These are phyloP conservation scores for Seiridium unicorne DNA, from an alignment of 2,329 filamentous ascomycete genomes.

Conservation along the genomic window DNA sequence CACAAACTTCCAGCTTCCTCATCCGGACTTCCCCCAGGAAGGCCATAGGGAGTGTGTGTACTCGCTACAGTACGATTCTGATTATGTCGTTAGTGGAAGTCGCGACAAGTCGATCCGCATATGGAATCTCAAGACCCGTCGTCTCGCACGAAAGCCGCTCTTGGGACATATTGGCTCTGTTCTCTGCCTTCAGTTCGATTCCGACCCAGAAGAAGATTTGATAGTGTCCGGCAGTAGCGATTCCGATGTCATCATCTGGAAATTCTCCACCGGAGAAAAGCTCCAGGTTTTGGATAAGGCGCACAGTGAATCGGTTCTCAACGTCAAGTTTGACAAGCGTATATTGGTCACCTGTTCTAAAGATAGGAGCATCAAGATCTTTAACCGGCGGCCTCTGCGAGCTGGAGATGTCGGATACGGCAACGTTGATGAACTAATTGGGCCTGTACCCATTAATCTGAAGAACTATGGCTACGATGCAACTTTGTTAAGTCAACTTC, in stretches of 20 bases:
- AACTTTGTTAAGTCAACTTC: constrained; percentile 42
- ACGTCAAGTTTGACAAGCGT: constrained; percentile 86
- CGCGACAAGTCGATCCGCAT: constrained; percentile 84
- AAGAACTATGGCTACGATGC: constrained; percentile 54
- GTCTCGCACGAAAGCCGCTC: constrained; percentile 73
- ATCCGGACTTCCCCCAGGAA: constrained; percentile 75
- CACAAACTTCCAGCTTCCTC: constrained; percentile 85
- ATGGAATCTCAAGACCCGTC: constrained; percentile 82
- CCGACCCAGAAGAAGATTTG: constrained; percentile 80
- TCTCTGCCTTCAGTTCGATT: constrained; percentile 91
- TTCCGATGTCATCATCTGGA: constrained; percentile 86
- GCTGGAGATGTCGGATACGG: constrained; percentile 59
- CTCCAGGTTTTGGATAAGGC: constrained; percentile 74
- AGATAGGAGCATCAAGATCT: constrained; percentile 95
- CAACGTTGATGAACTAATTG: constrained; percentile 34
- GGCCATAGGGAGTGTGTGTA: constrained; percentile 93
- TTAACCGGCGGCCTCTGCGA: constrained; percentile 73
- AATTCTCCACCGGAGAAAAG: constrained; percentile 84
- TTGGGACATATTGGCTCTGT: constrained; percentile 81
- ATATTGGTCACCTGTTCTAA: constrained; percentile 97
- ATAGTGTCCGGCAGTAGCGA: constrained; percentile 97
- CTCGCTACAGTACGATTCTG: constrained; percentile 82
- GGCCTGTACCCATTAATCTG: constrained; percentile 50
- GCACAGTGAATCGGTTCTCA: constrained; percentile 88
- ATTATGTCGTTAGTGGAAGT: constrained; percentile 90